Base-by-base conservation (phyloP, 495 filamentous ascomycete species). In the Podospora anserina region DNA sequence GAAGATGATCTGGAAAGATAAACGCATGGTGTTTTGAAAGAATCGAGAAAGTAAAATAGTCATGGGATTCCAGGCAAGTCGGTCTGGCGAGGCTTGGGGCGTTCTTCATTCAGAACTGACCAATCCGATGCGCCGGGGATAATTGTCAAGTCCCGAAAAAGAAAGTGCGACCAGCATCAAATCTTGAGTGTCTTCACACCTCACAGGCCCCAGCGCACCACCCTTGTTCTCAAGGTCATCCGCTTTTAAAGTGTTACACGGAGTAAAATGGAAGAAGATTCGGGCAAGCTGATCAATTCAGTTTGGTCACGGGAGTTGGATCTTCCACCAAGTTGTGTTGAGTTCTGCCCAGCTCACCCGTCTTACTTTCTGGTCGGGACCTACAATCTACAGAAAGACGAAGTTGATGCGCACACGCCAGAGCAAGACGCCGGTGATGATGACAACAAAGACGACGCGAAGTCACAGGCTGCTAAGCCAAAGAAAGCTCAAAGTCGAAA, bases 281-380 rank as follows among this genome's bases (percentile, higher is more conserved):
- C 61, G 59, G 49, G 59, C 26, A 67, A 60, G 13, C 67, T 71
- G 11, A 67, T 82, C 30, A 59, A 66, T 26, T 82, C 82, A 20
- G 64, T 82, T 49, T 71, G 66, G 32, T 81, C 81, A n/a, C 69
- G 84, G 20, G 79, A 74, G 3, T 74, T 89, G 13, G 82, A 86
- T 54, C 79, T 85, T 2, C 93, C 92, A 13, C 94, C 94, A 2
- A 92, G 92, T 75, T 97, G 93, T 76, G 81, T 97, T 16, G 90
- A 93, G 69, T 94, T 96, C 76, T 90, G 88, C 65, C 90, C 90
- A 0, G 74, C 77, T 5, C 72, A 87, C 53, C 86, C 87, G 6
- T 80, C 89, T 9, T 87, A 88, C 71, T 89, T 97, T 71, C 78
- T 97, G 1, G 84, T 97, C 54, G 95, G 95, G 23, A 97, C 95